Evolutionary conservation across 257 asterid genomes (phyloP), one percentile per base, ranked within the genome.

Genomic region (Sherardia arvensis): DNA sequence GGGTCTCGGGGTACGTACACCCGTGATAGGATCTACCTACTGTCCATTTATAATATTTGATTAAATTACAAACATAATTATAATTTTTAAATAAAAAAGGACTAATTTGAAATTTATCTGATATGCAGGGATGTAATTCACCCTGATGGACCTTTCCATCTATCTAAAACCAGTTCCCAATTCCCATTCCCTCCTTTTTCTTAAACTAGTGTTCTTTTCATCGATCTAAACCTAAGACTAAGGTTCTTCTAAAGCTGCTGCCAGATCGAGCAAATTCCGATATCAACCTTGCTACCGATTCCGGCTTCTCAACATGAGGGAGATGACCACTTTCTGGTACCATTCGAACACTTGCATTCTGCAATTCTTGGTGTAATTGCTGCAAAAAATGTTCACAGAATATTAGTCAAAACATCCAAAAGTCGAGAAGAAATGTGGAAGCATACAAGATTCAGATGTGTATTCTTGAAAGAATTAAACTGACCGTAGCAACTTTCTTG

Each of bases 301-400:
- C 69, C 5, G 94, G 94, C 71, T 86, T 81, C 71, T 87, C 95
- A 23, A 87, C 81, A 62, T 87, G 95, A 62, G 95, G 95, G 71
- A 87, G 80, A 69, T 87, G 93, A 20, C 95, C 95, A 49, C 88
- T 74, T 1, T 59, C 80, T 1, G 84, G 78, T 45, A 87, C 65
- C 65, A 57, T 67, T 48, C 53, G 77, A 67, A 82, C 34, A n/a
- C 67, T 76, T 21, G 87, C 85, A 55, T 82, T 76, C 45, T 87
- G 80, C 33, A 87, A 66, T 65, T 87, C 95, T 33, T 66, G 61
- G 27, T 60, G 76, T 62, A 87, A 72, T 65, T 76, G 77, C 95
- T 87, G 85, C 71, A 68, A 38, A 57, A 64, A 62, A 27, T n/a
- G n/a, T n/a, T n/a, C n/a, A 61, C 55, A 43, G 60, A 12, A 10